A percentile compares a stretch with the other conserved stretches of the same genome.
Conservation (phyloP, 1,139 yeast species). For the Diutina ranongensis region DNA sequence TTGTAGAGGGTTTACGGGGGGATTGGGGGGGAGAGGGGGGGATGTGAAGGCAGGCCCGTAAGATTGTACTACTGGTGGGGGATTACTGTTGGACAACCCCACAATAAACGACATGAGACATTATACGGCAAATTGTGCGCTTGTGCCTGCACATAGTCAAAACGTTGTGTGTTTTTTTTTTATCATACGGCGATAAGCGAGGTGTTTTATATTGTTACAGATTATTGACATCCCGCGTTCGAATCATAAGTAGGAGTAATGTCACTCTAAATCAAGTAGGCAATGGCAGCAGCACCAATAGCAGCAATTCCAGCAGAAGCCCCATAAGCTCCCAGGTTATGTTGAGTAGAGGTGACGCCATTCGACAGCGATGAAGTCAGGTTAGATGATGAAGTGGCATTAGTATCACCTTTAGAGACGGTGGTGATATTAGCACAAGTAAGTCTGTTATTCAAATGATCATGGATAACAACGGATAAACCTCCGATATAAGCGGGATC, state of each 20-base stretch:
- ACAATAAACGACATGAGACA: too few relatives aligned
- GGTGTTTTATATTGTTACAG: too few relatives aligned
- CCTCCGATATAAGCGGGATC: conserved; percentile 26
- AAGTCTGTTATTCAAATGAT: conserved; percentile 20
- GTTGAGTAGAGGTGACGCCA: background rate
- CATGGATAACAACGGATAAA: conserved; percentile 29
- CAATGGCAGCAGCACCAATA: conserved; percentile 11
- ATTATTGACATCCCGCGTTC: too few relatives aligned
- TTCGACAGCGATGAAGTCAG: background rate
- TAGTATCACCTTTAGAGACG: conserved; percentile 9
- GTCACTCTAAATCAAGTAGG: conserved; percentile 10
- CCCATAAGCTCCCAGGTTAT: conserved; percentile 7
- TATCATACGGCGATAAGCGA: too few relatives aligned
- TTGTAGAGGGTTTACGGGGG: background rate
- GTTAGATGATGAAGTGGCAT: too few relatives aligned
- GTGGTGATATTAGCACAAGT: conserved; percentile 30
- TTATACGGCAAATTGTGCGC: background rate
- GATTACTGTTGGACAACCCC: too few relatives aligned
- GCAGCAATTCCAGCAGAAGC: conserved; percentile 8
- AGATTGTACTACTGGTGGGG: too few relatives aligned
- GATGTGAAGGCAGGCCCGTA: too few relatives aligned
- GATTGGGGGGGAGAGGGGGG: too few relatives aligned
- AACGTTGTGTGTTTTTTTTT: too few relatives aligned
- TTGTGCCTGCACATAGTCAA: too few relatives aligned
- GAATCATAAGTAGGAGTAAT: too few relatives aligned